Percentiles rank a stretch among this genome's conserved stretches.
Conservation (phyloP, 2,329 filamentous ascomycete genomes). For the Botryotinia narcissicola region DNA sequence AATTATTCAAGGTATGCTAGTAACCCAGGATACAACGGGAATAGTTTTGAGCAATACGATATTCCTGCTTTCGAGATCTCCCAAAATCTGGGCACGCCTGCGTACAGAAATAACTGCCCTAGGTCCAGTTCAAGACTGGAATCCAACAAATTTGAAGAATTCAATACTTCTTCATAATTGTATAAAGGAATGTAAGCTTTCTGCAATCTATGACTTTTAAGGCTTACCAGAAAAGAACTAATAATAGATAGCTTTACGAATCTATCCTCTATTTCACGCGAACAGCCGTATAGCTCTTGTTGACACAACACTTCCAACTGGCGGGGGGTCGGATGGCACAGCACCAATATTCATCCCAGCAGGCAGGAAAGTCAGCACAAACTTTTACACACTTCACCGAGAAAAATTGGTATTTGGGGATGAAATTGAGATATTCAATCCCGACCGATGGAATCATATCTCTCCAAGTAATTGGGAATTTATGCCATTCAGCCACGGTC, state of each 20-base stretch:
- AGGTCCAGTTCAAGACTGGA: background rate
- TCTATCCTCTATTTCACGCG: slow-evolving; percentile 30
- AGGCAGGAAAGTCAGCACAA: slow-evolving; percentile 14
- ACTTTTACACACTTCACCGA: slow-evolving; percentile 16
- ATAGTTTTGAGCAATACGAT: slow-evolving; percentile 15
- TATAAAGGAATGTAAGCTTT: slow-evolving; percentile 6
- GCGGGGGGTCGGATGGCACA: slow-evolving; percentile 24
- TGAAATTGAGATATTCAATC: slow-evolving; percentile 67
- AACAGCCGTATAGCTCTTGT: slow-evolving; percentile 19
- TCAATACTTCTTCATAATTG: background rate
- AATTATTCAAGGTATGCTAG: slow-evolving; percentile 14
- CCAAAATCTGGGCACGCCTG: background rate
- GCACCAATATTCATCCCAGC: slow-evolving; percentile 24
- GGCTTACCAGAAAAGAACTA: background rate
- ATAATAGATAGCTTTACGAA: slow-evolving; percentile 22
- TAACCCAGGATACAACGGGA: slow-evolving; percentile 10
- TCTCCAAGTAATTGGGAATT: slow-evolving; percentile 66
- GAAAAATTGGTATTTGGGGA: slow-evolving; percentile 57
- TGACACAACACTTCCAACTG: slow-evolving; percentile 24
- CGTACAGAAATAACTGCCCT: background rate
- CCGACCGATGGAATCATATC: slow-evolving; percentile 64
- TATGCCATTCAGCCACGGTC: slow-evolving; percentile 67
- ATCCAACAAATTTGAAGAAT: background rate
- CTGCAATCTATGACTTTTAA: accelerated
- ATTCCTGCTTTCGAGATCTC: background rate